Evolutionary conservation across 2,329 filamentous ascomycete genomes (phyloP).

Genomic region (Sporothrix variecibatus): DNA sequence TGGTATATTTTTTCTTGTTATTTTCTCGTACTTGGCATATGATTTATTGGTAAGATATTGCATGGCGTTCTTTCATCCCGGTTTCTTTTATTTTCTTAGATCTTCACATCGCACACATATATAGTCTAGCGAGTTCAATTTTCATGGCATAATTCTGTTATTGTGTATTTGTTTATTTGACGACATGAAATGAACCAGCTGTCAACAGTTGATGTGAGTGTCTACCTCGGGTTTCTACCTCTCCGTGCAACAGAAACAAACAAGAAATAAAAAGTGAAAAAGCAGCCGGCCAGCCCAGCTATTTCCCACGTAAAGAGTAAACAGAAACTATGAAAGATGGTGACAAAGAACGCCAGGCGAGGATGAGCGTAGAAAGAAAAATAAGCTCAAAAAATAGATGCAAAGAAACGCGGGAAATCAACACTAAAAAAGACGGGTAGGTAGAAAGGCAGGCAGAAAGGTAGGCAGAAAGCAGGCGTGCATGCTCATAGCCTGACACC

Average conservation of each 20-base stretch:
- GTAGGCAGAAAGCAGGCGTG: not conserved
- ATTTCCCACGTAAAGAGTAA: not conserved
- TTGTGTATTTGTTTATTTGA: not conserved
- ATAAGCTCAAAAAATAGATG: not conserved
- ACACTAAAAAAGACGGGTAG: not conserved
- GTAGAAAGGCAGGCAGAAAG: not conserved
- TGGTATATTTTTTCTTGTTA: not conserved
- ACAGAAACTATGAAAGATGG: constrained; percentile 24
- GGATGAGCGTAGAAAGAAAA: not conserved
- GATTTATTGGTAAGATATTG: not conserved
- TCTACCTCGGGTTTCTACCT: not conserved
- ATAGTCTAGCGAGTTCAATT: not conserved
- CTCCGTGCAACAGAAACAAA: not conserved
- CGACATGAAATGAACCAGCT: not conserved
- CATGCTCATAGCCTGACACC: not conserved
- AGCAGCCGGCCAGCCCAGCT: not conserved
- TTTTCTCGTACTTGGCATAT: not conserved
- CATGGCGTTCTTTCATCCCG: not conserved
- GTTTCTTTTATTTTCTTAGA: not conserved
- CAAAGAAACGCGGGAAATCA: not conserved
- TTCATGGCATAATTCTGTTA: not conserved
- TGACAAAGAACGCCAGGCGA: constrained; percentile 1
- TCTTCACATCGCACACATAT: not conserved
- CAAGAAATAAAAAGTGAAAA: not conserved
- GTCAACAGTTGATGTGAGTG: not conserved